Base-by-base conservation (phyloP, 306 rosid genomes). In the Vigna angularis region DNA sequence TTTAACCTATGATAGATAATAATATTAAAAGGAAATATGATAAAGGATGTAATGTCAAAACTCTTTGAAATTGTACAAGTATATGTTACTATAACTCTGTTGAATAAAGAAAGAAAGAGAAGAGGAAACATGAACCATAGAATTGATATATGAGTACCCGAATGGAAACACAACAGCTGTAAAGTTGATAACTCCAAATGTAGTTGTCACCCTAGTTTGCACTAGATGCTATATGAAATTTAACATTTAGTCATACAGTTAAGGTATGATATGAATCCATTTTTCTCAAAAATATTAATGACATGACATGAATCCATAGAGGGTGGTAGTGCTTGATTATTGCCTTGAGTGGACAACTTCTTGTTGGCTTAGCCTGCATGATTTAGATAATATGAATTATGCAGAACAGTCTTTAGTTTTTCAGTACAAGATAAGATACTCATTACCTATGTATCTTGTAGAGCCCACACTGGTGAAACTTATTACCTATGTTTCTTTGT, bases 111-210 rank as follows among this genome's bases (percentile, higher is more conserved):
- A 24, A 58, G 40, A 26, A 58, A 62, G 20, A 16, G 42, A 61
- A 16, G 1, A 13, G 2, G 5, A 59, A 59, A 42, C 47, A 42
- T 32, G 16, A 62, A 15, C 16, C 22, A 30, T 34, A 16, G 26
- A 10, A 2, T 65, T 40, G 8, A 11, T 63, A 34, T 16, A 63
- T 17, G 53, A 13, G 14, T 68, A 49, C 34, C 68, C 51, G 52
- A 14, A 51, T 20, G 5, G 71, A 53, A n/a, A 34, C 50, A 50
- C 38, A 65, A 71, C 82, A 82, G 82, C 78, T 82, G 85, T 82
- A 82, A 82, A 82, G 85, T 44, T 34, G 20, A 45, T 42, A 63
- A 45, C 58, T 63, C 63, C 59, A 45, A 64, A n/a, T 61, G 20
- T 32, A 70, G 20, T 64, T 38, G 50, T 56, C 69, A 36, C 20